phyloP scores from a whole-genome alignment of 2,329 filamentous ascomycete species.

The Arthroderma sp. region DNA sequence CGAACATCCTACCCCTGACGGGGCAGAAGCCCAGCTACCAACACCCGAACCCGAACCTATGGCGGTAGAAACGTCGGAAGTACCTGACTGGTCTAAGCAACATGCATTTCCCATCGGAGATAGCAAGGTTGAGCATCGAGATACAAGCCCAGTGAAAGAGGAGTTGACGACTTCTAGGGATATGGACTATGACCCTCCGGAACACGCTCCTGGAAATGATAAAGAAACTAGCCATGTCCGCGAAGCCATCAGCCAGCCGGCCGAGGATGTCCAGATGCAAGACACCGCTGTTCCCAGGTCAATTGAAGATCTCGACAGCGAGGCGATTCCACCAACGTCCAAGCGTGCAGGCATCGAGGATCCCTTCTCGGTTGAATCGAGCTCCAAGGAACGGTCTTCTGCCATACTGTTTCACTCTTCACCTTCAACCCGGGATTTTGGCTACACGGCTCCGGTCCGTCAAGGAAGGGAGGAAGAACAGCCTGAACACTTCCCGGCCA shows the following conservation, averaged over 20 bases:
- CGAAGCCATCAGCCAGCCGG: neutral
- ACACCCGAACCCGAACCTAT: neutral
- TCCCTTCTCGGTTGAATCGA: slow-evolving; percentile 32
- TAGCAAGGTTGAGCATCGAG: neutral
- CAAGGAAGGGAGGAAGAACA: neutral
- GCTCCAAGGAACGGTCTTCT: slow-evolving; percentile 36
- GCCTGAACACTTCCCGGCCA: neutral
- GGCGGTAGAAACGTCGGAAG: neutral
- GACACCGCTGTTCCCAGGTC: slow-evolving; percentile 13
- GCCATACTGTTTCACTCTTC: slow-evolving; percentile 34
- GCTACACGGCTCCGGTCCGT: neutral
- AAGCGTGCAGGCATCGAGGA: slow-evolving; percentile 6
- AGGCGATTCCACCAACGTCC: neutral
- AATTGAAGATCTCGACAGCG: slow-evolving; percentile 5
- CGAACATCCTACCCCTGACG: neutral
- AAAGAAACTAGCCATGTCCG: neutral
- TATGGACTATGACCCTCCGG: neutral
- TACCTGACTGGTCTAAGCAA: neutral
- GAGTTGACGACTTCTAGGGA: neutral
- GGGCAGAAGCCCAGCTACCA: neutral
- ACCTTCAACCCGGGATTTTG: slow-evolving; percentile 23
- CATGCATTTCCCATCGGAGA: neutral
- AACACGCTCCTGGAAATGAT: neutral
- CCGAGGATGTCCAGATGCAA: slow-evolving; percentile 8
- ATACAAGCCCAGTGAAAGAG: neutral